Base-by-base conservation (phyloP, 352 stramenopile species). In the Globisporangium recalcitrans region DNA sequence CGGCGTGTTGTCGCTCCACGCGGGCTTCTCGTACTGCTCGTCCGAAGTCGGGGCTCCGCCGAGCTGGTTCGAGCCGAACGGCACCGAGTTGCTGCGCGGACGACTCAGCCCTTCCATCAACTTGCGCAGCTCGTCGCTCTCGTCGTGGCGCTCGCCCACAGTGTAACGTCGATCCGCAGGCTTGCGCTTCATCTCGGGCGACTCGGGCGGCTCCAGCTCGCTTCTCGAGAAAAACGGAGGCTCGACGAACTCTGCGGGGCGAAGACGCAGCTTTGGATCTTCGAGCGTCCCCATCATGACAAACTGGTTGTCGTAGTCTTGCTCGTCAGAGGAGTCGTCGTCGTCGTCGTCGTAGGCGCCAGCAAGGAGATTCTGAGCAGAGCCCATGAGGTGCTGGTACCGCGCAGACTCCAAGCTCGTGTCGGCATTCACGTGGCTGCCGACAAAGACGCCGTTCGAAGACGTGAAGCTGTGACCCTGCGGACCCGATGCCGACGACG, bases 71-170 rank as follows among this genome's bases (percentile, higher is more conserved):
- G 71, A 74, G 22, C 74, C 67, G 56, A 87, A 82, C 4, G 82
- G 82, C 21, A 81, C 40, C 34, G 82, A 91, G 44, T 69, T 82
- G 58, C 82, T 91, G 9, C 82, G 79, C 27, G 78, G 82, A 16
- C 79, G 79, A n/a, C 72, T 73, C 21, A 91, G 69, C 13, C 73
- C 75, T 47, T 81, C 77, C 75, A 88, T 84, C 6, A 88, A 56
- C 47, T 78, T 69, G 27, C 78, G 79, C 9, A 89, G 72, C 47
- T 91, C 79, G 4, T 85, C 72, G 34, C 72, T 79, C 31, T 91
- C 78, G 29, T 82, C 74, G 13, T n/a, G 48, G 3, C 63, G 60
- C 8, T 47, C 58, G 22, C 59, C 60, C 2, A 51, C 58, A n/a
- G 52, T 62, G 24, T 65, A 42, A 7, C 60, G 48, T 26, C 36